Conservation (phyloP, 2,329 filamentous ascomycete species). For the Chaetomium sp. region DNA sequence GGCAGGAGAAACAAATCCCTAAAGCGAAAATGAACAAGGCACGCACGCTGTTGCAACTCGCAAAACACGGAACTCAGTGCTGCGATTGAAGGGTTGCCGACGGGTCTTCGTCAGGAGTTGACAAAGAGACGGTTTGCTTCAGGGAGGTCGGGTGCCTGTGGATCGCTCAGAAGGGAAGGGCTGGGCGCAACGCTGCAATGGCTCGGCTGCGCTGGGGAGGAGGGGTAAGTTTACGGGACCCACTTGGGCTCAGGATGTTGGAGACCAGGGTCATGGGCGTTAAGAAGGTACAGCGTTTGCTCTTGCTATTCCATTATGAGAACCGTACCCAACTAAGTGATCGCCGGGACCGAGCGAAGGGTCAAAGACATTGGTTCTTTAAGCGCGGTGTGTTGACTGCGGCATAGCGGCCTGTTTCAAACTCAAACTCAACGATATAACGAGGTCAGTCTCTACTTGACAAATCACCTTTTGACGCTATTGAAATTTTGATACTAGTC, state of each 20-base stretch:
- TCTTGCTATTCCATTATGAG: not conserved
- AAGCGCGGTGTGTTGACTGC: conserved; percentile 18
- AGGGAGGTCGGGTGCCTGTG: conserved; percentile 28
- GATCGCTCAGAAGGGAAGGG: conserved; percentile 27
- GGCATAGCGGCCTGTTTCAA: conserved; percentile 6
- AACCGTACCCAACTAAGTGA: conserved; percentile 6
- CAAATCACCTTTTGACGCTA: not conserved
- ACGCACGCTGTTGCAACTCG: conserved; percentile 1
- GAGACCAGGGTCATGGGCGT: not conserved
- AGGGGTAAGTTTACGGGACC: conserved; percentile 27
- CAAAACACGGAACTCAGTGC: conserved; percentile 1
- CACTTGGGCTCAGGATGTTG: conserved; percentile 5
- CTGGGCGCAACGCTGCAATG: conserved; percentile 16
- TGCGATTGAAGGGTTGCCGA: not conserved
- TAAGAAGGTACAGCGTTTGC: conserved; percentile 9
- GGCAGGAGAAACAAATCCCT: not conserved
- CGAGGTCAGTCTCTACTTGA: not conserved
- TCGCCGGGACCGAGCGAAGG: not conserved
- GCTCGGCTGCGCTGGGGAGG: conserved; percentile 15
- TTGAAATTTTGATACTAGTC: not conserved
- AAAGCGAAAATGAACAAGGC: not conserved
- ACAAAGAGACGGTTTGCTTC: conserved; percentile 22
- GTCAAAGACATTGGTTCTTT: conserved; percentile 17
- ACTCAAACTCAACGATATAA: not conserved
- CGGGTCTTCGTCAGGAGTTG: conserved; percentile 7